phyloP scores from a whole-genome alignment of 2,329 filamentous ascomycete species.

The Colletotrichum cordylinicola region DNA sequence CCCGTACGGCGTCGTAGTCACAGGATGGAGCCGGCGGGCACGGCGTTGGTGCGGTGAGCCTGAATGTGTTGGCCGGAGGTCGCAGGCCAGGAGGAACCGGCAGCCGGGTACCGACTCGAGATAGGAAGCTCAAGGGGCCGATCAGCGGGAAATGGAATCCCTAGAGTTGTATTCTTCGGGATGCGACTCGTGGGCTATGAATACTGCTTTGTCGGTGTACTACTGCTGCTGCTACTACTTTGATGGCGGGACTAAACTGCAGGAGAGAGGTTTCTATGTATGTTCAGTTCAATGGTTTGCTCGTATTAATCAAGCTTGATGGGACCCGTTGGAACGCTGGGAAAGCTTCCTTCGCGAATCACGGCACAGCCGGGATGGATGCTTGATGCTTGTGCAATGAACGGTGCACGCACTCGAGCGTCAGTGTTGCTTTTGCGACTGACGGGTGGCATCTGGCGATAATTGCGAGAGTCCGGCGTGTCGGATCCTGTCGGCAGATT shows the following conservation, averaged over 20 bases:
- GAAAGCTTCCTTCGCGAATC: not conserved
- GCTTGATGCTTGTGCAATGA: not conserved
- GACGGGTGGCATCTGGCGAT: not conserved
- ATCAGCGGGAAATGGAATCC: not conserved
- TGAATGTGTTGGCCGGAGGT: not conserved
- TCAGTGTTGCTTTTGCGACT: not conserved
- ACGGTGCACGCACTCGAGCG: not conserved
- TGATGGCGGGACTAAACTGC: not conserved
- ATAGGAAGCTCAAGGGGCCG: constrained; percentile 4
- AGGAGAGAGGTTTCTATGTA: not conserved
- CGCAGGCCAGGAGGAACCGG: constrained; percentile 13
- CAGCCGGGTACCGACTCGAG: constrained; percentile 9
- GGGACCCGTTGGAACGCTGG: constrained; percentile 13
- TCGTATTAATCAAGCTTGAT: constrained; percentile 17
- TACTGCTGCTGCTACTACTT: not conserved
- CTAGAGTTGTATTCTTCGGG: not conserved
- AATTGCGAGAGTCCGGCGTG: not conserved
- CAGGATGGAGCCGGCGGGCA: not conserved
- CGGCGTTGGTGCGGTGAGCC: not conserved
- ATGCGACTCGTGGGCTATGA: not conserved
- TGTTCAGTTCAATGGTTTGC: not conserved
- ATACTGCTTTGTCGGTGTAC: not conserved
- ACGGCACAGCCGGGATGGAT: not conserved
- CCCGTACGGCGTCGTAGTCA: constrained; percentile 6
- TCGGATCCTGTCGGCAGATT: not conserved